These are phyloP conservation scores for Anisogramma anomala DNA, from an alignment of 2,329 filamentous ascomycete species.

Conservation along the genomic window DNA sequence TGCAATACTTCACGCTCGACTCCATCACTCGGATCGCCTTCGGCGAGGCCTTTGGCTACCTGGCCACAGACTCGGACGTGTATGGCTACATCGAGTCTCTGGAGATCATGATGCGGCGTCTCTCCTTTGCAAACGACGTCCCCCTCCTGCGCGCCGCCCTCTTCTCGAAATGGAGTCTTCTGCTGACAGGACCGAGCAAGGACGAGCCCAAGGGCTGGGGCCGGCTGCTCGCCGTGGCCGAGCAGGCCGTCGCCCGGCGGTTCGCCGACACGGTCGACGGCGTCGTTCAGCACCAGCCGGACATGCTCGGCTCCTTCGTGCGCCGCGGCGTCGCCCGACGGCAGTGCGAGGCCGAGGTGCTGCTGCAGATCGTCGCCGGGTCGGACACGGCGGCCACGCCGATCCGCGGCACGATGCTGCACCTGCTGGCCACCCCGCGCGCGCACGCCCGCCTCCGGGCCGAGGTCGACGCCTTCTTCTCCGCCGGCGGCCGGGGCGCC, in stretches of 20 bases:
- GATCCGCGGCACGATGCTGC: constrained; percentile 22
- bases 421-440: constrained; percentile 26
- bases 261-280: constrained; percentile 24
- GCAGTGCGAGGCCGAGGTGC: constrained; percentile 29
- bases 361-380: constrained; percentile 14
- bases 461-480: constrained; percentile 31
- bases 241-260: neutral
- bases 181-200: neutral
- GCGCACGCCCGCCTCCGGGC: constrained; percentile 35
- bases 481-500: constrained; percentile 18
- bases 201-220: neutral
- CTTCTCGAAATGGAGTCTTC: neutral
- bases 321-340: constrained; percentile 26
- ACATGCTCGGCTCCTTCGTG: constrained; percentile 8
- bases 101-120: neutral
- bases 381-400: constrained; percentile 10
- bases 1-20: constrained; percentile 39
- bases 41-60: constrained; percentile 33
- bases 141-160: constrained; percentile 21
- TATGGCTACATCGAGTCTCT: constrained; percentile 28
- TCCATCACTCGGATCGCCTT: constrained; percentile 38
- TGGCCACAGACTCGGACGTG: constrained; percentile 31
- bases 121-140: constrained; percentile 19
- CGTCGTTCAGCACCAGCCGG: constrained; percentile 18
- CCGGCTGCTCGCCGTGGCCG: neutral